Base-by-base conservation (phyloP, 106 monocot species). In the Ottelia alismoides region DNA sequence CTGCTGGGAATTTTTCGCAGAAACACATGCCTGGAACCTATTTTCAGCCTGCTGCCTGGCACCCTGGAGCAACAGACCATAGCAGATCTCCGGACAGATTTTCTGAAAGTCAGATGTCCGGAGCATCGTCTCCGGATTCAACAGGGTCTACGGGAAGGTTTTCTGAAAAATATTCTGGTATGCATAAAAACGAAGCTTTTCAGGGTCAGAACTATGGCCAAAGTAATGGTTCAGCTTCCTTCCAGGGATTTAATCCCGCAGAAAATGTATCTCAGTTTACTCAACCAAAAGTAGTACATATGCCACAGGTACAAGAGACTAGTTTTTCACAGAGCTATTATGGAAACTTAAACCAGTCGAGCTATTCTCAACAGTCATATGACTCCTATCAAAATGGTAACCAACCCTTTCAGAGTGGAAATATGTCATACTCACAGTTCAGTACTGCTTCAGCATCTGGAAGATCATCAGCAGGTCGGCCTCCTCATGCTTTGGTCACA, bases 391-490 rank as follows among this genome's bases (percentile, higher is more conserved):
- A n/a, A n/a, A n/a, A n/a, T n/a, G n/a, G n/a, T n/a, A n/a, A n/a
- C n/a, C n/a, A n/a, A n/a, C n/a, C n/a, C n/a, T n/a, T n/a, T n/a
- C 66, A 70, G 18, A 31, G 56, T 56, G 26, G 52, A 55, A 62
- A 61, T 75, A 16, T 43, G 25, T 14, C 58, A 50, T 68, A 70
- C 10, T 69, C 63, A 35, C 40, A 43, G 16, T 6, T 16, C 16
- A 7, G 10, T 3, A 47, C 71, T 26, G n/a, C n/a, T n/a, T n/a
- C n/a, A n/a, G 45, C 53, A 35, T 79, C 77, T 62, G 86, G 72
- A 30, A 82, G 85, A 51, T 86, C 85, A 18, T 77, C 90, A 23
- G 82, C 67, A 49, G 90, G 90, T 35, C 98, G 98, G 18, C 98
- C 90, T 61, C 70, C 79, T 55, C 98, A 99, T 77, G 70, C 90